These are phyloP conservation scores for Coriaria nepalensis DNA, from an alignment of 306 rosid genomes.

Conservation along the genomic window DNA sequence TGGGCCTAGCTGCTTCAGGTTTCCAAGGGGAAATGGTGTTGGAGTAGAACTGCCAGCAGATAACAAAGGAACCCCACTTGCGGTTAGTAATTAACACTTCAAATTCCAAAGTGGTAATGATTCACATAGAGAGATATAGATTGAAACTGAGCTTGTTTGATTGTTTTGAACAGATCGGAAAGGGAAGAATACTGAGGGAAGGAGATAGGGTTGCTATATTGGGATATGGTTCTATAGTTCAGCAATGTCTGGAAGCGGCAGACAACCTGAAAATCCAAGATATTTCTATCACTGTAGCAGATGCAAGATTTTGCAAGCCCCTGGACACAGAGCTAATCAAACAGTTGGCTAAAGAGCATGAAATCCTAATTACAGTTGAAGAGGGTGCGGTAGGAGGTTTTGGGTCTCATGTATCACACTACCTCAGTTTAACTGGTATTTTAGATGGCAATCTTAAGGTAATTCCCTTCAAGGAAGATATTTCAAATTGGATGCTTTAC, in stretches of 20 bases:
- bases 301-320: conserved; percentile 94
- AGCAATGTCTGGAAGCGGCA: conserved; percentile 61
- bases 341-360: conserved; percentile 61
- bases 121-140: too few relatives aligned
- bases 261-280: conserved; percentile 35
- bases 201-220: conserved; percentile 62
- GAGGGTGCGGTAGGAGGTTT: conserved; percentile 94
- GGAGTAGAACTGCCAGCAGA: conserved; percentile 49
- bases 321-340: conserved; percentile 55
- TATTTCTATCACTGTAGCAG: conserved; percentile 60
- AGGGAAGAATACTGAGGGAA: conserved; percentile 61
- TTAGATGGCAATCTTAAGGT: conserved; percentile 80
- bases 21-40: conserved; percentile 85
- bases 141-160: background rate
- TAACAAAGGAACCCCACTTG: conserved; percentile 63
- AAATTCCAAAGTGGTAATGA: background rate
- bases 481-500: background rate
- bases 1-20: conserved; percentile 90
- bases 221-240: conserved; percentile 74
- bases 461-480: conserved; percentile 10
- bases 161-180: conserved; percentile 49
- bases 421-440: conserved; percentile 59
- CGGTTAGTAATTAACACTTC: conserved; percentile 35
- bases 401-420: conserved; percentile 84
- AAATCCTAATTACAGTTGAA: conserved; percentile 65